A percentile compares a stretch with the other conserved stretches of the same genome.
Conservation (phyloP, 352 stramenopile species). For the Globisporangium parvum region DNA sequence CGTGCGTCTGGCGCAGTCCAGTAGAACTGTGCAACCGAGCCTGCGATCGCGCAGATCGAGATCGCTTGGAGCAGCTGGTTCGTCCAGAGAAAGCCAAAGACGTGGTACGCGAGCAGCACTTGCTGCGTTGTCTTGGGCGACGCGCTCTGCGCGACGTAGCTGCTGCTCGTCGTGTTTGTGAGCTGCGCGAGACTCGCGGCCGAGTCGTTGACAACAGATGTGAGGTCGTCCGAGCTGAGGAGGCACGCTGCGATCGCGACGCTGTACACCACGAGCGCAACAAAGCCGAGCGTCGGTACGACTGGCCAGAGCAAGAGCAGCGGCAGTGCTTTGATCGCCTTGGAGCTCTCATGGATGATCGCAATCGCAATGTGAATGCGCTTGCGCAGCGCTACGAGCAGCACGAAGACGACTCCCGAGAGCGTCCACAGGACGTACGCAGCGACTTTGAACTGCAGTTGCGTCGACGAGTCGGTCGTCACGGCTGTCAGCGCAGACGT, state of each 20-base stretch:
- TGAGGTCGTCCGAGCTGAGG: slow-evolving; percentile 50
- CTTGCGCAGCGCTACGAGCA: slow-evolving; percentile 65
- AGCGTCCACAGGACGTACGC: slow-evolving; percentile 52
- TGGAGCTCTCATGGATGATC: slow-evolving; percentile 67
- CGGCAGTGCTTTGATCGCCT: slow-evolving; percentile 49
- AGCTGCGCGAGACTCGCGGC: slow-evolving; percentile 17
- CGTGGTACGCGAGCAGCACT: slow-evolving; percentile 56
- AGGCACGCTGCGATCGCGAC: slow-evolving; percentile 51
- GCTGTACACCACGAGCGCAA: slow-evolving; percentile 51
- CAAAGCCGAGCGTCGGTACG: slow-evolving; percentile 44
- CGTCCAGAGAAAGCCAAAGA: slow-evolving; percentile 97
- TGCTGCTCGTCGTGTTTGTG: slow-evolving; percentile 17
- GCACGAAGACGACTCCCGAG: slow-evolving; percentile 40
- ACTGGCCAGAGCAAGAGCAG: slow-evolving; percentile 60
- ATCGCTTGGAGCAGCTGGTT: slow-evolving; percentile 94
- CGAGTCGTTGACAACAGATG: slow-evolving; percentile 17
- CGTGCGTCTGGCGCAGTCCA: slow-evolving; percentile 62
- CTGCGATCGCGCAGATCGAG: slow-evolving; percentile 91
- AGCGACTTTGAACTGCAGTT: slow-evolving; percentile 57
- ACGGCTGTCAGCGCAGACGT: slow-evolving; percentile 18
- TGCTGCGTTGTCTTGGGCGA: slow-evolving; percentile 46
- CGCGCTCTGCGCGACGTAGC: slow-evolving; percentile 9
- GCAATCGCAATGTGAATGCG: slow-evolving; percentile 61
- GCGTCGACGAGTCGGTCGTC: slow-evolving; percentile 26
- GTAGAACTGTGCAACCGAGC: slow-evolving; percentile 90